Percentiles rank a stretch among this genome's conserved stretches.
phyloP scores from a whole-genome alignment of 176 grass and related monocot species.

The Oropetium thomaeum region DNA sequence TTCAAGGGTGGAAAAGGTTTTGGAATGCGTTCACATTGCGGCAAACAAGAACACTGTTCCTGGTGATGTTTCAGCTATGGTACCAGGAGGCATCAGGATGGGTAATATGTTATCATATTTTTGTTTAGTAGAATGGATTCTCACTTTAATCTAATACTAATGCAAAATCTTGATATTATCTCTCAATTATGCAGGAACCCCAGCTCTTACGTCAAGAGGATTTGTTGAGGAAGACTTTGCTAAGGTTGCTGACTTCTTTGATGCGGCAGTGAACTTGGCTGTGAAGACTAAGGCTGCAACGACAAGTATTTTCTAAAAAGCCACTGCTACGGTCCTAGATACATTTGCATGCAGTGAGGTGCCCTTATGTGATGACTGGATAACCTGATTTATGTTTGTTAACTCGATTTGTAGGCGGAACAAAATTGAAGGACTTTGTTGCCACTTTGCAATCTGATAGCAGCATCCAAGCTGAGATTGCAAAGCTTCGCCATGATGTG shows the following conservation, averaged over 20 bases:
- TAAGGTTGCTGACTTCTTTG: conserved; percentile 93
- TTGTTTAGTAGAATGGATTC: background rate
- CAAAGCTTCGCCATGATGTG: conserved; percentile 80
- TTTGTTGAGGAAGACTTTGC: conserved; percentile 96
- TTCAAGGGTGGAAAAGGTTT: conserved; percentile 92
- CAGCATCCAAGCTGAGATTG: conserved; percentile 76
- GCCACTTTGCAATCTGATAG: conserved; percentile 75
- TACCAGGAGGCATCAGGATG: conserved; percentile 99
- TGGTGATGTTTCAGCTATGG: conserved; percentile 98
- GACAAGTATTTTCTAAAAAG: conserved; percentile 45
- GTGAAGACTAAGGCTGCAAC: conserved; percentile 79
- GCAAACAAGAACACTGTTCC: conserved; percentile 99
- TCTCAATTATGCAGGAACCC: conserved; percentile 67
- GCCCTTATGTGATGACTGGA: background rate
- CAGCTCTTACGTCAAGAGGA: conserved; percentile 95
- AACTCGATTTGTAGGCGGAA: conserved; percentile 49
- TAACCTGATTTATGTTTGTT: conserved; percentile 21
- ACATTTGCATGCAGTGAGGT: conserved; percentile 5
- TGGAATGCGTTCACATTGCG: conserved; percentile 96
- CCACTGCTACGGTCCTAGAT: background rate
- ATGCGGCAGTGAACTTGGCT: conserved; percentile 74
- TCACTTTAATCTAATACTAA: background rate
- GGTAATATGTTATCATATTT: conserved; percentile 45
- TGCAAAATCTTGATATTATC: conserved; percentile 10
- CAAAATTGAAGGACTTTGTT: conserved; percentile 96